Evolutionary conservation across 768 basidiomycete species (phyloP).

Genomic region (Calocybe cyanea): DNA sequence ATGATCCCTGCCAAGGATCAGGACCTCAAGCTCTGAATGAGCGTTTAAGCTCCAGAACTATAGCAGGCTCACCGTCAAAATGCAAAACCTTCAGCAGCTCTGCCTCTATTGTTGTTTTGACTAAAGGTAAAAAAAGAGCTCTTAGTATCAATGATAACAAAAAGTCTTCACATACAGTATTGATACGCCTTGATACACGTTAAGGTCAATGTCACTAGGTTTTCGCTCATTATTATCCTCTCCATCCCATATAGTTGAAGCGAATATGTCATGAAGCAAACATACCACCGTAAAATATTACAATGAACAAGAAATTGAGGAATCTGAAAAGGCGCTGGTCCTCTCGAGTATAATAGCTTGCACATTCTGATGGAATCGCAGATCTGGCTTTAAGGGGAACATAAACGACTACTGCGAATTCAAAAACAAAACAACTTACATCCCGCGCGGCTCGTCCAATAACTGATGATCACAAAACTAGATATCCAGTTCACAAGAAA

Average conservation of each 20-base stretch:
- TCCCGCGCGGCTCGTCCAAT: background rate
- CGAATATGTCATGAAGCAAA: background rate
- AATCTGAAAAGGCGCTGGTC: background rate
- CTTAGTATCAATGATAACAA: too few species aligned
- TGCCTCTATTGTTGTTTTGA: too few species aligned
- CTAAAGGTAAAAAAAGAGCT: too few species aligned
- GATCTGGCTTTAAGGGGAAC: too few species aligned
- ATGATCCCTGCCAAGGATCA: too few species aligned
- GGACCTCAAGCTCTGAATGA: too few species aligned
- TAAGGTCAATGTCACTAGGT: background rate
- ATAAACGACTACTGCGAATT: too few species aligned
- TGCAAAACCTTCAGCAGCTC: too few species aligned
- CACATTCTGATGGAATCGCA: background rate
- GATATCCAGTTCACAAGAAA: slow-evolving; percentile 9
- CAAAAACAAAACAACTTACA: background rate
- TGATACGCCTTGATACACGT: background rate
- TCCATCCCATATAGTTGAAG: background rate
- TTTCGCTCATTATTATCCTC: too few species aligned
- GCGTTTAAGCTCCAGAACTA: too few species aligned
- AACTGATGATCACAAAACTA: slow-evolving; percentile 7
- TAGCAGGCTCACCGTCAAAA: too few species aligned
- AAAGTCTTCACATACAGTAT: background rate
- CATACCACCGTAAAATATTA: slow-evolving; percentile 1
- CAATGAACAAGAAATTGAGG: background rate
- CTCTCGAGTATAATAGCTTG: background rate